Percentiles rank a stretch among this genome's conserved stretches.
Evolutionary conservation across 768 basidiomycete species (phyloP).

Genomic region (Agaricus sinodeliciosus): DNA sequence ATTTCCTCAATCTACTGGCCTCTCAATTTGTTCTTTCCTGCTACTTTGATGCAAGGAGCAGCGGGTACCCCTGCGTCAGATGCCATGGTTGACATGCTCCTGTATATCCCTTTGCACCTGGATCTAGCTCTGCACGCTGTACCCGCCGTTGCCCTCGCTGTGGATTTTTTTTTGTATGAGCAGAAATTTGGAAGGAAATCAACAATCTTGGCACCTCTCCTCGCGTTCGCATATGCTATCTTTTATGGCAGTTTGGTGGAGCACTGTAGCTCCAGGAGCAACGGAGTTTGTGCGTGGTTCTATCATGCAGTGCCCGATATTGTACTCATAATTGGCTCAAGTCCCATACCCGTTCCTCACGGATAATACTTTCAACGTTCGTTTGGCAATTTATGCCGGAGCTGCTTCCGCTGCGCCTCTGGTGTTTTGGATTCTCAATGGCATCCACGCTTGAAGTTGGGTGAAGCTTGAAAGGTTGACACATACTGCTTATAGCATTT

Average conservation of each 20-base stretch:
- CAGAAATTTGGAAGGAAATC: constrained; percentile 36
- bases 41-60: constrained; percentile 41
- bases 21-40: constrained; percentile 46
- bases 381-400: constrained; percentile 54
- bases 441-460: constrained; percentile 32
- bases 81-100: constrained; percentile 18
- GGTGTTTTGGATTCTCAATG: constrained; percentile 56
- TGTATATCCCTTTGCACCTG: constrained; percentile 41
- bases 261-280: constrained; percentile 52
- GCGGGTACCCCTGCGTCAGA: constrained; percentile 22
- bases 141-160: constrained; percentile 49
- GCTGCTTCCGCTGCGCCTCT: constrained; percentile 44
- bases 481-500: too few species aligned
- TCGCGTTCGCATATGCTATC: constrained; percentile 22
- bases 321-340: constrained; percentile 18
- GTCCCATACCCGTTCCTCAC: constrained; percentile 86
- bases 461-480: too few species aligned
- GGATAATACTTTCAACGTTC: constrained; percentile 39
- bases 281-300: constrained; percentile 45
- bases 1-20: constrained; percentile 62
- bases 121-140: constrained; percentile 64
- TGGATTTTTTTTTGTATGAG: constrained; percentile 69
- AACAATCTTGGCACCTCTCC: constrained; percentile 23
- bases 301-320: not conserved
- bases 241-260: constrained; percentile 67